These are phyloP conservation scores for Paxillus involutus DNA, from an alignment of 768 basidiomycete species.

Conservation along the genomic window DNA sequence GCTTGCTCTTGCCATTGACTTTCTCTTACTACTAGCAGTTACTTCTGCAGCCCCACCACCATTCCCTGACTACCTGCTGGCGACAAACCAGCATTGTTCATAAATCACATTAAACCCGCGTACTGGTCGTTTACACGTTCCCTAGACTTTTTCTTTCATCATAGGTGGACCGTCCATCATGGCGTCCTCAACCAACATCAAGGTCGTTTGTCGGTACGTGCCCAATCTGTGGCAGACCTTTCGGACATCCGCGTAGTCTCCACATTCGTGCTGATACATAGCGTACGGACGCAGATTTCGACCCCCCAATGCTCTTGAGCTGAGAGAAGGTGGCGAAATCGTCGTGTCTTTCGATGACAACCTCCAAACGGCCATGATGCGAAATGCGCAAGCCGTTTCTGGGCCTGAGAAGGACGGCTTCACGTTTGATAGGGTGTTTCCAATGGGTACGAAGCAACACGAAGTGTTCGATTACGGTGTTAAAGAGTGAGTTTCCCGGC, in stretches of 20 bases:
- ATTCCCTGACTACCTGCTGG: background rate
- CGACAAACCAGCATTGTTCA: constrained; percentile 7
- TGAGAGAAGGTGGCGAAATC: constrained; percentile 83
- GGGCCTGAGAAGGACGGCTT: constrained; percentile 98
- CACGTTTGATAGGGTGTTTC: constrained; percentile 96
- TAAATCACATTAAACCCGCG: constrained; percentile 13
- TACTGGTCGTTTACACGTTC: constrained; percentile 10
- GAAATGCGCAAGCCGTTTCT: constrained; percentile 61
- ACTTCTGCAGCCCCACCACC: background rate
- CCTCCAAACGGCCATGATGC: constrained; percentile 80
- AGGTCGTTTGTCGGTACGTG: constrained; percentile 97
- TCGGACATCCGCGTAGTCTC: constrained; percentile 1
- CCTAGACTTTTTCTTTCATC: constrained; percentile 14
- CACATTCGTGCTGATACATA: constrained; percentile 6
- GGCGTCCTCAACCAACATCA: constrained; percentile 85
- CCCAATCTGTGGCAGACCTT: constrained; percentile 5
- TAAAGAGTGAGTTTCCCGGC: constrained; percentile 70
- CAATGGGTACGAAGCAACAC: constrained; percentile 84
- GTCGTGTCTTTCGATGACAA: constrained; percentile 89
- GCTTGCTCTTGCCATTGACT: constrained; percentile 16
- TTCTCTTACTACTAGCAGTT: background rate
- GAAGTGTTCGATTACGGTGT: constrained; percentile 99
- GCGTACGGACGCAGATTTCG: constrained; percentile 66
- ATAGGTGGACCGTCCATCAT: constrained; percentile 45
- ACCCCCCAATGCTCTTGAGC: constrained; percentile 89